These are phyloP conservation scores for Melastoma malabathricum DNA, from an alignment of 345 rosid species.

Conservation along the genomic window DNA sequence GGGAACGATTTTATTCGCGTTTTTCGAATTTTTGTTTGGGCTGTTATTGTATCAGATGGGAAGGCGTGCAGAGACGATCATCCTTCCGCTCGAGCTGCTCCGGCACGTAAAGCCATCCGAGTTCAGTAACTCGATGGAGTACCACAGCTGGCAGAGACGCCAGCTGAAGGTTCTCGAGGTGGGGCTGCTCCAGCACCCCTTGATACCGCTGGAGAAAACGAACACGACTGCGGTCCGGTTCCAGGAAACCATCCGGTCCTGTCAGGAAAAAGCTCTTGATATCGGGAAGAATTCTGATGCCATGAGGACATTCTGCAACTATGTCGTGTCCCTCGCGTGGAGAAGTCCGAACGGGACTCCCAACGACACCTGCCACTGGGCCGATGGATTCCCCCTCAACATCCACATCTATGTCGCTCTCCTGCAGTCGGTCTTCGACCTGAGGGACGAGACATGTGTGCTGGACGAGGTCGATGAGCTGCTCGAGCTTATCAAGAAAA, in stretches of 20 bases:
- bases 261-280: constrained; percentile 28
- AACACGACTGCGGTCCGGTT: constrained; percentile 17
- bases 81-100: constrained; percentile 81
- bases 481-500: constrained; percentile 35
- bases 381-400: constrained; percentile 39
- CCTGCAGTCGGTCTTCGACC: constrained; percentile 25
- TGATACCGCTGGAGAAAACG: constrained; percentile 23
- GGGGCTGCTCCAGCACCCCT: constrained; percentile 31
- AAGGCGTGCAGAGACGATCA: constrained; percentile 78
- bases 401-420: constrained; percentile 26
- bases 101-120: constrained; percentile 82
- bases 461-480: constrained; percentile 43
- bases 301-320: constrained; percentile 27
- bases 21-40: not conserved
- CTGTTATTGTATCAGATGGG: constrained; percentile 35
- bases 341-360: constrained; percentile 22
- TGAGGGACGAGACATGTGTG: constrained; percentile 26
- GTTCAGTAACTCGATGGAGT: constrained; percentile 55
- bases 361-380: constrained; percentile 35
- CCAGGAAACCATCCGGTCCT: constrained; percentile 18
- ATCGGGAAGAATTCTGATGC: constrained; percentile 29
- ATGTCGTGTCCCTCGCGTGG: constrained; percentile 32
- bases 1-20: no score
- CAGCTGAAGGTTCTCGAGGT: constrained; percentile 29
- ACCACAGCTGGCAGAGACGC: constrained; percentile 41